Base-by-base conservation (phyloP, 2,329 filamentous ascomycete genomes). In the Ceratocystis albifundus region DNA sequence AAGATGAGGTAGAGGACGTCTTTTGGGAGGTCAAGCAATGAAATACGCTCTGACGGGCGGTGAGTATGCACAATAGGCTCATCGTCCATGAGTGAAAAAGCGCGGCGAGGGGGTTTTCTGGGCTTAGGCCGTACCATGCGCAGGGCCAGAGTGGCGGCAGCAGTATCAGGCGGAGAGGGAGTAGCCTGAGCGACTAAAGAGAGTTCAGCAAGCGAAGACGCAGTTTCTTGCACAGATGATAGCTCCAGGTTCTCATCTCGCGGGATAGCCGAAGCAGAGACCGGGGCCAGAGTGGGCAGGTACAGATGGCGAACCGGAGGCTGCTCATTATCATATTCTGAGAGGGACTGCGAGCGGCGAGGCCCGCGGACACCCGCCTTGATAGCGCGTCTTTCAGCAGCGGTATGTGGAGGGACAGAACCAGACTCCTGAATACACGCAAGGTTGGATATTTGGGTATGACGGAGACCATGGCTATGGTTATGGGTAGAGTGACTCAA, bases 1-100 rank as follows among this genome's bases (percentile, higher is more conserved):
- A 85, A 84, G 69, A 87, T 78, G 68, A 78, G 75, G 69, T 80
- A 84, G 73, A 85, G 83, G 10, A 87, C 75, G 73, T 87, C 84
- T 0, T 79, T 73, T 15, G 84, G 84, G 1, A 87, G 77, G 64
- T 82, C 79, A 46, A 77, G 71, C 6, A 86, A 74, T 17, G 76
- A 77, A 61, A 82, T 74, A 65, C 74, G 74, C 62, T 75, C 71
- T 4, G 80, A 78, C 0, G 79, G 79, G 63, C 74, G 75, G 63
- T 82, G 80, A 63, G 77, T 79, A 66, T 78, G 76, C 17, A 67
- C 77, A n/a, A 79, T 71, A 0, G 82, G 82, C 71, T 84, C 82
- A 66, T 81, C 80, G 73, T 84, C 81, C 72, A 80, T 84, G n/a
- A 84, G 80, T 7, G 82, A 84, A 73, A 84, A 83, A 10, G 82